phyloP scores from a whole-genome alignment of 2,329 filamentous ascomycete species.

The Graphilbum fragrans region DNA sequence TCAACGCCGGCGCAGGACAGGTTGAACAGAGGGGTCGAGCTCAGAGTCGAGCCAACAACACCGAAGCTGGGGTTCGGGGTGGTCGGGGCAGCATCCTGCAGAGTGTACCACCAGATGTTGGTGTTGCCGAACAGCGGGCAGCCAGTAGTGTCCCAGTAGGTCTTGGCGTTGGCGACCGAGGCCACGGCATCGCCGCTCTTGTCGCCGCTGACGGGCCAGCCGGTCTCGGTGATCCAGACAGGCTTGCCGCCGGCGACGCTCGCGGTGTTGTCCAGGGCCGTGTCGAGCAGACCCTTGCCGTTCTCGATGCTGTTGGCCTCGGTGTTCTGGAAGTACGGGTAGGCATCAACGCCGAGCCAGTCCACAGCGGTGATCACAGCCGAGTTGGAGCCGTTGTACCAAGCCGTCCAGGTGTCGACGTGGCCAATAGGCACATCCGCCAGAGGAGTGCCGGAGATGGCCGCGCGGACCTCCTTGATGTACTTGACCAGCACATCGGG shows the following conservation, averaged over 20 bases:
- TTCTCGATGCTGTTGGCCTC: conserved; percentile 53
- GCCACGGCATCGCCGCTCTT: conserved; percentile 50
- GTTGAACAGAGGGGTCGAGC: conserved; percentile 46
- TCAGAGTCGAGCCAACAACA: conserved; percentile 44
- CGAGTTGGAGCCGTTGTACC: conserved; percentile 59
- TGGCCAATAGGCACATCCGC: conserved; percentile 55
- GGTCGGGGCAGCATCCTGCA: conserved; percentile 51
- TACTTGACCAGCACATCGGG: conserved; percentile 54
- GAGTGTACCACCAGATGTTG: conserved; percentile 67
- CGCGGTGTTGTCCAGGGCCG: conserved; percentile 49
- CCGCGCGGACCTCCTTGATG: conserved; percentile 54
- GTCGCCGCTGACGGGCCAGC: conserved; percentile 67
- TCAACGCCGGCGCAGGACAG: conserved; percentile 40
- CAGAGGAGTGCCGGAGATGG: conserved; percentile 51
- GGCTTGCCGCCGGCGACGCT: conserved; percentile 51
- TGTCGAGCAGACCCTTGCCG: conserved; percentile 55
- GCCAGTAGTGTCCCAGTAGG: conserved; percentile 70
- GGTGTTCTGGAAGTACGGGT: conserved; percentile 71
- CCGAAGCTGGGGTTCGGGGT: conserved; percentile 60
- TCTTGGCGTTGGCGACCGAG: conserved; percentile 55
- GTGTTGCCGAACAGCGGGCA: conserved; percentile 55
- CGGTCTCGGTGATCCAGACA: conserved; percentile 82
- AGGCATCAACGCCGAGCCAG: conserved; percentile 75
- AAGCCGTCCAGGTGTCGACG: conserved; percentile 82
- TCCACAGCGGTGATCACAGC: conserved; percentile 59